These are phyloP conservation scores for Rhodocollybia butyracea DNA, from an alignment of 768 basidiomycete genomes.

Conservation along the genomic window DNA sequence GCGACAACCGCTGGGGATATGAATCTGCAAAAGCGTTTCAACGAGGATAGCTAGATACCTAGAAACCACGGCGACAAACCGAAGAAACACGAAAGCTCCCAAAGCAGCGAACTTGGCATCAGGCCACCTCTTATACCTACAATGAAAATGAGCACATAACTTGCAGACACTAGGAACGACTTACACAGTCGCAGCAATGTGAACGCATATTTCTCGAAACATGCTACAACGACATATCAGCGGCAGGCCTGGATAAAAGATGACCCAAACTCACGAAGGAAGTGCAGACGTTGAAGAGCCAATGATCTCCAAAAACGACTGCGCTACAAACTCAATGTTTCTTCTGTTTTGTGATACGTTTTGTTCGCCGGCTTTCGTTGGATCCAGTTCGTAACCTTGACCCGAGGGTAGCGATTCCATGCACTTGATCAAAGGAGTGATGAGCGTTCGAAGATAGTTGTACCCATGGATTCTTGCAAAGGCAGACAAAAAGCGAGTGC, in stretches of 20 bases:
- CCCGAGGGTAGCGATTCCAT: constrained; percentile 73
- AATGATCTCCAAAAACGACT: constrained; percentile 74
- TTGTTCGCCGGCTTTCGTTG: constrained; percentile 52
- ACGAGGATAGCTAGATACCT: not conserved
- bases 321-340: constrained; percentile 70
- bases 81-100: constrained; percentile 89
- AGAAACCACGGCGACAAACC: constrained; percentile 34
- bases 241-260: not conserved
- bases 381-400: constrained; percentile 77
- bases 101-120: constrained; percentile 78
- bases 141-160: not conserved
- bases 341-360: constrained; percentile 65
- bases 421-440: constrained; percentile 72
- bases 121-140: constrained; percentile 66
- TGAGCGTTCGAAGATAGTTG: constrained; percentile 78
- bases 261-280: constrained; percentile 58
- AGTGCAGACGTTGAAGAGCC: constrained; percentile 64
- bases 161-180: constrained; percentile 22
- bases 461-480: constrained; percentile 92
- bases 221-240: constrained; percentile 44
- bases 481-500: constrained; percentile 80
- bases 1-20: constrained; percentile 89
- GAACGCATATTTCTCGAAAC: constrained; percentile 83
- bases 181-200: constrained; percentile 77
- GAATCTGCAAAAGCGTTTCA: constrained; percentile 50